Evolutionary conservation across 2,329 filamentous ascomycete genomes (phyloP).

Genomic region (Leptodontidium sp.): DNA sequence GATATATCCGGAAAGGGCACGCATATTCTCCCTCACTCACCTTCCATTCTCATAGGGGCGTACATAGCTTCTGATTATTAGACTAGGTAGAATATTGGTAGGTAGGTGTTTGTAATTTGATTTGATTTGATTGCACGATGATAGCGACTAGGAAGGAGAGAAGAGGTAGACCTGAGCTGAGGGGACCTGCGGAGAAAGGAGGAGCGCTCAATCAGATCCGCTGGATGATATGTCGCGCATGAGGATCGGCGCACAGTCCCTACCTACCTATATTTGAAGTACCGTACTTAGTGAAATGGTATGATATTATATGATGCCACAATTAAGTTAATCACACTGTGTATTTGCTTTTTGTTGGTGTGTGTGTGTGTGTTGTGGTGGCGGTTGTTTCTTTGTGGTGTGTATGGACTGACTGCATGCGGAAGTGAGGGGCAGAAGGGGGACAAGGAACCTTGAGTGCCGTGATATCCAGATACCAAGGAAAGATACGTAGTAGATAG

Average conservation of each 20-base stretch:
- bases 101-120: no score
- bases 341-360: neutral
- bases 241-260: conserved; percentile 20
- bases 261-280: conserved; percentile 10
- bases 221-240: conserved; percentile 31
- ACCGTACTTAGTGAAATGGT: neutral
- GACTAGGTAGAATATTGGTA: no score
- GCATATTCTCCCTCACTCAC: no score
- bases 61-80: no score
- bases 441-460: conserved; percentile 12
- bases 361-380: neutral
- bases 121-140: neutral
- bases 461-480: conserved; percentile 14
- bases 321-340: conserved; percentile 18
- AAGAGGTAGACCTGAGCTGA: neutral
- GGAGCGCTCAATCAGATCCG: conserved; percentile 17
- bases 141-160: conserved; percentile 6
- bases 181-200: no score
- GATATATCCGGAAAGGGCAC: conserved; percentile 27
- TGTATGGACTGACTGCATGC: no score
- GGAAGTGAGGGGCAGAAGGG: neutral
- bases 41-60: no score
- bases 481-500: neutral
- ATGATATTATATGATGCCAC: conserved; percentile 26
- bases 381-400: neutral